Conservation (phyloP, 176 grass and related monocot species). For the Paspalum vaginatum region DNA sequence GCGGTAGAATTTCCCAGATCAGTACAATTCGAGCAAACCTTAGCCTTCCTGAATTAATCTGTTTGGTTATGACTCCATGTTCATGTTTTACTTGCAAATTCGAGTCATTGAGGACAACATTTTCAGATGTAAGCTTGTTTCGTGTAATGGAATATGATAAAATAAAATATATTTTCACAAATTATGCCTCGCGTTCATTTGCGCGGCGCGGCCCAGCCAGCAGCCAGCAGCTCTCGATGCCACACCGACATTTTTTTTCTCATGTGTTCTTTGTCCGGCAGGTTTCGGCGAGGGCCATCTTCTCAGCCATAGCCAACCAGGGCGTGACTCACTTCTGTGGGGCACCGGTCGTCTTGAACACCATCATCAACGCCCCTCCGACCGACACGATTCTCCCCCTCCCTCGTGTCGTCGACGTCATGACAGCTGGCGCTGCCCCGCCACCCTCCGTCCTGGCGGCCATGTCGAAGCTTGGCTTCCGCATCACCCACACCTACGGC, state of each 20-base stretch:
- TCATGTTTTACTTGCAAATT: not conserved
- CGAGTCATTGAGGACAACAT: not conserved
- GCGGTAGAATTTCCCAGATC: not conserved
- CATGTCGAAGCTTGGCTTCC: conserved; percentile 81
- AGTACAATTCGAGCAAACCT: not conserved
- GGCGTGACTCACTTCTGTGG: conserved; percentile 92
- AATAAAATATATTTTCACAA: not conserved
- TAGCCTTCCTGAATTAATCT: not conserved
- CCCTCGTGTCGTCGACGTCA: conserved; percentile 69
- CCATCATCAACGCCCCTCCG: conserved; percentile 83
- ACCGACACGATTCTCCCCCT: conserved; percentile 74
- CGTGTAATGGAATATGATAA: not conserved
- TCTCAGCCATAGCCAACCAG: conserved; percentile 79
- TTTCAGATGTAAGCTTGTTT: conserved; percentile 10
- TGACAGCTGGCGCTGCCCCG: conserved; percentile 88
- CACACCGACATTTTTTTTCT: not conserved
- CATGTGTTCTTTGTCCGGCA: conserved; percentile 32
- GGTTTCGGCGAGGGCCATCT: conserved; percentile 91
- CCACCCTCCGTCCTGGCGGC: conserved; percentile 79
- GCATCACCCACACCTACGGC: conserved; percentile 89
- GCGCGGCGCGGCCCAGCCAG: too few relatives aligned
- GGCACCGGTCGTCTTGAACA: conserved; percentile 87
- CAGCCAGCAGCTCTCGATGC: too few relatives aligned
- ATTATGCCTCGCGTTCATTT: not conserved
- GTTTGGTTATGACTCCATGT: not conserved